A percentile compares a stretch with the other conserved stretches of the same genome.
Evolutionary conservation across 2,329 filamentous ascomycete genomes (phyloP).

Genomic region (Annulohypoxylon truncatum): DNA sequence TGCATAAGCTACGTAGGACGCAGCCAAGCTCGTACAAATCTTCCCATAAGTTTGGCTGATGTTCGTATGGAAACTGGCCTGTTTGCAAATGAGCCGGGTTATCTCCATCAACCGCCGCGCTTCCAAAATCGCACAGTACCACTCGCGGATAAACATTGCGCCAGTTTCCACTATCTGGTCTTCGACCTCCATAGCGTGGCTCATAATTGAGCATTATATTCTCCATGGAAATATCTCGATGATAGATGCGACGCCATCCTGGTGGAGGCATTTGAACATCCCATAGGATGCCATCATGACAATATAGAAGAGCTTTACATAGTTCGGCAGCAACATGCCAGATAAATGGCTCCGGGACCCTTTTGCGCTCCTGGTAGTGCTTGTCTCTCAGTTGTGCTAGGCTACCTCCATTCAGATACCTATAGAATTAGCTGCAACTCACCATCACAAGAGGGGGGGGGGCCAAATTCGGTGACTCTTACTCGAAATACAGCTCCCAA

Average conservation of each 20-base stretch:
- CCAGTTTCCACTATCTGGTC: too few relatives aligned
- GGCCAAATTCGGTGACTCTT: not conserved
- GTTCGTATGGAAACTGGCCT: not conserved
- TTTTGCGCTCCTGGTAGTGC: not conserved
- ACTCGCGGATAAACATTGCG: slow-evolving; percentile 16
- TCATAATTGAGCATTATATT: slow-evolving; percentile 17
- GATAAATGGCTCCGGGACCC: slow-evolving; percentile 20
- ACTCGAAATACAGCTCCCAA: slow-evolving; percentile 4
- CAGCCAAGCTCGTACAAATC: slow-evolving; percentile 16
- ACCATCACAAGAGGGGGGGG: not conserved
- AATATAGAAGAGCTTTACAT: not conserved
- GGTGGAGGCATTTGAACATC: too few relatives aligned
- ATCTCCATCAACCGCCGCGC: not conserved
- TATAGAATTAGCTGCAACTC: not conserved
- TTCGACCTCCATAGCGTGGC: not conserved
- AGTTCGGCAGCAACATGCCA: slow-evolving; percentile 19
- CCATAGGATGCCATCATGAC: too few relatives aligned
- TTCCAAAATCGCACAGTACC: slow-evolving; percentile 3
- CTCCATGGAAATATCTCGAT: not conserved
- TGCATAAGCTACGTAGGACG: slow-evolving; percentile 19
- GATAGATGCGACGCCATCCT: too few relatives aligned
- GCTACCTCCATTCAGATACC: slow-evolving; percentile 16
- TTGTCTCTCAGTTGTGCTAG: not conserved
- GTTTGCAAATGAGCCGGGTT: not conserved
- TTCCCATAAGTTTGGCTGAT: not conserved